A percentile compares a stretch with the other conserved stretches of the same genome.
Conservation (phyloP, 805 yeast genomes). For the Metschnikowia matae region DNA sequence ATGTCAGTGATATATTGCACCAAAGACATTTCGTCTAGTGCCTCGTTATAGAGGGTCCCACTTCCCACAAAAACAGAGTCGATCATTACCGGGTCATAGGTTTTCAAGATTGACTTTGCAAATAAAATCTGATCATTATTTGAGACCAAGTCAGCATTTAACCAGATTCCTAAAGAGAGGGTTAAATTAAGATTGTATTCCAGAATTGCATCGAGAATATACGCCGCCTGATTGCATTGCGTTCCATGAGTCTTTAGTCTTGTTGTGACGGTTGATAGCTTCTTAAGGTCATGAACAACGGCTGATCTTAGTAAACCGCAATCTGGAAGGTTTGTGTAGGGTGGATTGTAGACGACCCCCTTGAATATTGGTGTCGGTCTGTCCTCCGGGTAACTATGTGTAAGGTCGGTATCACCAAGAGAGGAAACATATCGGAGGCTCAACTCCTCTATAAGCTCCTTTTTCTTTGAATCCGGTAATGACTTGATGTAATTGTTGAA, state of each 20-base stretch:
- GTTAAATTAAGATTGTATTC: slow-evolving; percentile 51
- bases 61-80: slow-evolving; percentile 57
- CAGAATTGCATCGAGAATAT: slow-evolving; percentile 50
- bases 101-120: slow-evolving; percentile 39
- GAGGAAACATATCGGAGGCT: not conserved
- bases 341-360: slow-evolving; percentile 62
- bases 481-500: slow-evolving; percentile 7
- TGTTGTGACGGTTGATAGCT: slow-evolving; percentile 54
- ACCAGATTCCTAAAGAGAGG: slow-evolving; percentile 61
- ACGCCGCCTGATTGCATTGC: slow-evolving; percentile 55
- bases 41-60: slow-evolving; percentile 57
- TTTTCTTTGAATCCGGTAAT: slow-evolving; percentile 5
- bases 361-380: slow-evolving; percentile 31
- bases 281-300: slow-evolving; percentile 52
- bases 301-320: slow-evolving; percentile 51
- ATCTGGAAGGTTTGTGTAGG: slow-evolving; percentile 45
- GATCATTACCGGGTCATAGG: slow-evolving; percentile 42
- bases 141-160: slow-evolving; percentile 41
- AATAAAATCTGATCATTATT: slow-evolving; percentile 45
- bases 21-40: slow-evolving; percentile 36
- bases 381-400: not conserved
- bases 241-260: slow-evolving; percentile 57
- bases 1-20: slow-evolving; percentile 40
- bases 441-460: slow-evolving; percentile 4
- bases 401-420: not conserved